Base-by-base conservation (phyloP, 2,329 filamentous ascomycete genomes). In the Colletotrichum sp. region DNA sequence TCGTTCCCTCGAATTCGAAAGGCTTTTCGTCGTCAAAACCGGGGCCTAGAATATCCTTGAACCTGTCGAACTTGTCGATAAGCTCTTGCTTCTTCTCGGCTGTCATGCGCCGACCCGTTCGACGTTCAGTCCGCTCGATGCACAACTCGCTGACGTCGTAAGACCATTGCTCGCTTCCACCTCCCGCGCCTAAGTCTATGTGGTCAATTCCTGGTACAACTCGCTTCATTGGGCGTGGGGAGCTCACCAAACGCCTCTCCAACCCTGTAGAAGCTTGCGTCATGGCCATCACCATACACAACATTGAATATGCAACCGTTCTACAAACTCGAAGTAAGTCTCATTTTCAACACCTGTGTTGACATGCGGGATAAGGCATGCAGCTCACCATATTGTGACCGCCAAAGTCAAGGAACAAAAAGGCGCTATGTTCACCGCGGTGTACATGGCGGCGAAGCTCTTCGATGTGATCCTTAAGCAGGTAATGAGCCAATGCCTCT, bases 381-480 rank as follows among this genome's bases (percentile, higher is more conserved):
- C 48, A n/a, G 22, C 60, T 64, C 18, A 76, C 74, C 70, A 76
- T 76, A 34, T 73, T 76, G 18, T 76, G 74, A 5, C 74, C 74
- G 8, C 70, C 74, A 69, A 73, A 73, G 34, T 76, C 74, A 4
- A 73, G 69, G 32, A 76, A 73, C 55, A 76, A 32, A 12, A 76
- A 18, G 3, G 61, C 30, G 16, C 58, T 28, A 6, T 58, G 18
- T 27, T 22, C 18, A 9, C 18, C 30, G 6, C 74, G n/a, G 43
- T 52, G 43, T 22, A 52, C 25, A 15, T 27, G 25, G 12, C 28
- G 8, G 12, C n/a, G 16, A 15, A 68, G 36, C 36, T 76, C 62
- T 18, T 58, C 25, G 3, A 27, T 5, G 39, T 75, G 60, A 15
- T 76, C 70, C 12, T 5, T 72, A 2, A 76, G 43, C 6, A 76